phyloP scores from a whole-genome alignment of 805 yeast species.

The Yarrowia osloensis region DNA sequence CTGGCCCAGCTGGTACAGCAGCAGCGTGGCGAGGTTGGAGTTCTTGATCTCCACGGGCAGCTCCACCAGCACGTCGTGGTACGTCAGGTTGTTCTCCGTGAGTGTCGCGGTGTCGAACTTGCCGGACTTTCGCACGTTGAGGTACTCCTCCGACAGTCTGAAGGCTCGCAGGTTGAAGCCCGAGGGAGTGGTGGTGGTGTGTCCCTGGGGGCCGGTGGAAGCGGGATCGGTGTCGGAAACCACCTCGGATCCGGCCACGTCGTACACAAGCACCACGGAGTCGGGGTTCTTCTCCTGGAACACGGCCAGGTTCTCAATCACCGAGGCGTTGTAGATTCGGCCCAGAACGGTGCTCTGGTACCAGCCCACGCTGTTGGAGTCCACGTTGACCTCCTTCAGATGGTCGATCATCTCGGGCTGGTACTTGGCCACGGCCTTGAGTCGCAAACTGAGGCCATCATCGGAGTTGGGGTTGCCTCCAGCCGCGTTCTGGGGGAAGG shows the following conservation, averaged over 20 bases:
- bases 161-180: slow-evolving; percentile 65
- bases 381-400: slow-evolving; percentile 62
- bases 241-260: slow-evolving; percentile 46
- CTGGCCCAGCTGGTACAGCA: slow-evolving; percentile 43
- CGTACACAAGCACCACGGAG: slow-evolving; percentile 60
- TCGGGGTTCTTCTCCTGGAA: slow-evolving; percentile 60
- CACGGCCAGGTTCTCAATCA: slow-evolving; percentile 68
- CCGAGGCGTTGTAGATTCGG: slow-evolving; percentile 59
- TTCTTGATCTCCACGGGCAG: slow-evolving; percentile 66
- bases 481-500: slow-evolving; percentile 55
- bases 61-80: slow-evolving; percentile 69
- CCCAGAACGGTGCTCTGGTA: slow-evolving; percentile 72
- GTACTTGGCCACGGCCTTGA: slow-evolving; percentile 64
- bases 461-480: slow-evolving; percentile 49
- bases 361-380: slow-evolving; percentile 78
- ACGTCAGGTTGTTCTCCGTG: slow-evolving; percentile 59
- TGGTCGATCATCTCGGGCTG: slow-evolving; percentile 67
- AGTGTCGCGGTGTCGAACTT: slow-evolving; percentile 68
- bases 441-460: slow-evolving; percentile 61
- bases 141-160: slow-evolving; percentile 63
- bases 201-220: not conserved
- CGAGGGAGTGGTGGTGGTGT: slow-evolving; percentile 59
- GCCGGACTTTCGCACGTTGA: slow-evolving; percentile 53
- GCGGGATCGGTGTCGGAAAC: not conserved
- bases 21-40: slow-evolving; percentile 64